Conservation (phyloP, 164 flowering plant genomes). For the Litsea cubeba region DNA sequence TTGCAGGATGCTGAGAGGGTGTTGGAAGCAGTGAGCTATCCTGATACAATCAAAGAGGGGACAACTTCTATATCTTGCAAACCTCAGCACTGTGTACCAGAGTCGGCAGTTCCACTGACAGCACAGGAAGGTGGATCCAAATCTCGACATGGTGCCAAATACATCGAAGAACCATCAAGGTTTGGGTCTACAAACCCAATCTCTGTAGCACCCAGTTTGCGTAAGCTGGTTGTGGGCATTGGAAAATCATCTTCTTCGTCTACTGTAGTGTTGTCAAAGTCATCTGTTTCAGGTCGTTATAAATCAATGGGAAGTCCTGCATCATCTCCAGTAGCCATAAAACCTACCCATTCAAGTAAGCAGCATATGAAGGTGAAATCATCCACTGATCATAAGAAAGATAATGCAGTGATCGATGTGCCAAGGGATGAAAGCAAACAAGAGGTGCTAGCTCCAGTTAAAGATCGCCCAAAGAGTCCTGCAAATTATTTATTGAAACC, state of each 20-base stretch:
- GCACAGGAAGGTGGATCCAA: conserved; percentile 34
- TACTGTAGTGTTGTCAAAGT: conserved; percentile 22
- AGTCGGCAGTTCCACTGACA: conserved; percentile 20
- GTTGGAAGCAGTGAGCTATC: conserved; percentile 21
- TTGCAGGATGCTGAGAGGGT: conserved; percentile 24
- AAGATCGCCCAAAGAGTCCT: conserved; percentile 43
- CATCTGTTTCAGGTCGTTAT: conserved; percentile 29
- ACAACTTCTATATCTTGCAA: conserved; percentile 15
- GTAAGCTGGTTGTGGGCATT: conserved; percentile 32
- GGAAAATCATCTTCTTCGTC: conserved; percentile 48
- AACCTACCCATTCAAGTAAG: conserved; percentile 23
- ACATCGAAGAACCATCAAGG: conserved; percentile 32
- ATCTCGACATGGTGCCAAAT: conserved; percentile 25
- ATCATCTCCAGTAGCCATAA: conserved; percentile 25
- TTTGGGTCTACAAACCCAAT: conserved; percentile 15
- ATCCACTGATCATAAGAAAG: conserved; percentile 34
- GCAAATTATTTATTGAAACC: conserved; percentile 32
- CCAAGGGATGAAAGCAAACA: conserved; percentile 34
- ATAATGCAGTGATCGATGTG: conserved; percentile 19
- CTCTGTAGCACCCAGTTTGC: conserved; percentile 27
- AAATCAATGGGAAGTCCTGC: conserved; percentile 9
- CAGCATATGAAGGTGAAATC: conserved; percentile 27
- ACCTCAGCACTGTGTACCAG: conserved; percentile 21
- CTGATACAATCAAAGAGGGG: conserved; percentile 22
- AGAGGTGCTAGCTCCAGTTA: conserved; percentile 30